Conservation (phyloP, 2,329 filamentous ascomycete genomes). For the Aspergillus uvarum region DNA sequence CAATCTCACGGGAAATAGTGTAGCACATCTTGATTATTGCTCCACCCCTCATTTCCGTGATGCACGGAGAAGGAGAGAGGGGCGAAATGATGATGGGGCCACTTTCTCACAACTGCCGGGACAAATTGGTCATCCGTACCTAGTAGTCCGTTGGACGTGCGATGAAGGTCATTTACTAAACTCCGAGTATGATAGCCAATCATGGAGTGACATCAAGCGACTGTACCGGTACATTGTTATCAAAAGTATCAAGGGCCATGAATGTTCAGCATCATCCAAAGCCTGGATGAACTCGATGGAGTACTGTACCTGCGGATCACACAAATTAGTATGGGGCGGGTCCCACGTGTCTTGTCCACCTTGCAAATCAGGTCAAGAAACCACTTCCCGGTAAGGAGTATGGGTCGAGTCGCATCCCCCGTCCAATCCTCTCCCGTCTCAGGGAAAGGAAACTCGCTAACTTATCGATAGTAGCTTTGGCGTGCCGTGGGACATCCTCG, state of each 20-base stretch:
- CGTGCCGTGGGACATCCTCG: background rate
- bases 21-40: background rate
- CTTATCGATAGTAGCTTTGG: background rate
- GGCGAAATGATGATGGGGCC: conserved; percentile 1
- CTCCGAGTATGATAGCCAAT: background rate
- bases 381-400: conserved; percentile 13
- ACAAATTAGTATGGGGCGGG: background rate
- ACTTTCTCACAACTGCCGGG: background rate
- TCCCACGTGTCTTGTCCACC: conserved; percentile 15
- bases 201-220: background rate
- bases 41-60: conserved; percentile 6
- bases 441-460: conserved; percentile 8
- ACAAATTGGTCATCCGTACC: background rate
- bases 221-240: too few relatives aligned
- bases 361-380: conserved; percentile 20
- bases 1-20: background rate
- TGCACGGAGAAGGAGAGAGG: conserved; percentile 3
- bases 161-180: too few relatives aligned
- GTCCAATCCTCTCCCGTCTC: conserved; percentile 9
- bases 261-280: too few relatives aligned
- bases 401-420: conserved; percentile 6
- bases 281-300: too few relatives aligned
- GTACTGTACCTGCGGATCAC: too few relatives aligned
- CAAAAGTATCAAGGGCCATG: too few relatives aligned
- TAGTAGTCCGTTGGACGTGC: too few relatives aligned